Percentiles rank a stretch among this genome's conserved stretches.
These are phyloP conservation scores for Aegle marmelos DNA, from an alignment of 345 rosid species.

Conservation along the genomic window DNA sequence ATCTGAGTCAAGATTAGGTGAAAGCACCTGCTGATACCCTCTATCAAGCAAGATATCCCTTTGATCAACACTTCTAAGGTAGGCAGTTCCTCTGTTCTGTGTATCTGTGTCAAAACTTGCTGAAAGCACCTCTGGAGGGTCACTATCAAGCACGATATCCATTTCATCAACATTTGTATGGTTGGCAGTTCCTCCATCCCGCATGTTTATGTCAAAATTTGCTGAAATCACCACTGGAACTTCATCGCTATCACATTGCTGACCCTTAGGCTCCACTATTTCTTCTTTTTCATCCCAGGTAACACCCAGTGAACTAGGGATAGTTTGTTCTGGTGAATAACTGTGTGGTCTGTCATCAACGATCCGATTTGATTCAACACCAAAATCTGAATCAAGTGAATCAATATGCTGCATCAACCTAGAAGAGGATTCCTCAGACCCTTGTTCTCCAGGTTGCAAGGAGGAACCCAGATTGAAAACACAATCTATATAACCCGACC, in stretches of 20 bases:
- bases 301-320: constrained; percentile 46
- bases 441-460: constrained; percentile 45
- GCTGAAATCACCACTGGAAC: constrained; percentile 22
- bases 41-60: constrained; percentile 23
- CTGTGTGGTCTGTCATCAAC: constrained; percentile 25
- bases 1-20: constrained; percentile 30
- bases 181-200: constrained; percentile 18
- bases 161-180: constrained; percentile 25
- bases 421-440: constrained; percentile 40
- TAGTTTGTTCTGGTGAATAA: constrained; percentile 40
- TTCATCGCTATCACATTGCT: constrained; percentile 30
- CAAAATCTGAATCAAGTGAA: constrained; percentile 40
- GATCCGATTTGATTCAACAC: constrained; percentile 34
- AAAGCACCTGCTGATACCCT: constrained; percentile 31
- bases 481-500: constrained; percentile 56
- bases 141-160: constrained; percentile 24
- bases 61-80: constrained; percentile 24
- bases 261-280: constrained; percentile 44
- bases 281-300: constrained; percentile 87
- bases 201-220: constrained; percentile 32
- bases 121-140: constrained; percentile 30
- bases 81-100: constrained; percentile 21
- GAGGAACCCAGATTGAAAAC: constrained; percentile 44
- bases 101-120: constrained; percentile 31
- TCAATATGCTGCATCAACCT: constrained; percentile 36